Conservation (phyloP, 2,329 filamentous ascomycete species). For the Ambrosiella beaveri region DNA sequence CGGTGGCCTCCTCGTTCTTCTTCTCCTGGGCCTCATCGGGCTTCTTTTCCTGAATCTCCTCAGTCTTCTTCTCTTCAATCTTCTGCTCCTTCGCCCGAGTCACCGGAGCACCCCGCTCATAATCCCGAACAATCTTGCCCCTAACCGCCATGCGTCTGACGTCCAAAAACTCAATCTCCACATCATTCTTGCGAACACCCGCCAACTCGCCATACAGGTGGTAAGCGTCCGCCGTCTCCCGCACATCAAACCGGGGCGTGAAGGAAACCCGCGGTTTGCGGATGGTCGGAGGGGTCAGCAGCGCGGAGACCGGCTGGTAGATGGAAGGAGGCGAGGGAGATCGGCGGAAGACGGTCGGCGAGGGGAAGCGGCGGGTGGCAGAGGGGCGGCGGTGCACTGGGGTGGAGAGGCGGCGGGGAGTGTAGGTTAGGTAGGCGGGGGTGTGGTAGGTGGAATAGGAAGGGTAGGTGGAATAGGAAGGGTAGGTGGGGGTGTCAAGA, state of each 20-base stretch:
- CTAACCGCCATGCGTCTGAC: slow-evolving; percentile 54
- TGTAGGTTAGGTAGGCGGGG: not conserved
- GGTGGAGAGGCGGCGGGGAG: no score
- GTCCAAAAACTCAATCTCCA: slow-evolving; percentile 66
- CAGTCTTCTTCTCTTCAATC: no score
- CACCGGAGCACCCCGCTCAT: slow-evolving; percentile 23
- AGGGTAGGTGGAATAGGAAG: slow-evolving; percentile 17
- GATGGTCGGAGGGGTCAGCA: not conserved
- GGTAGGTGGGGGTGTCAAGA: not conserved
- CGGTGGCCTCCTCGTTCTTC: slow-evolving; percentile 13
- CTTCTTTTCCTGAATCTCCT: slow-evolving; percentile 10
- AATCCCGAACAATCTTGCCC: slow-evolving; percentile 49
- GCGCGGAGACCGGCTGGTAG: not conserved
- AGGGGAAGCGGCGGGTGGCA: no score
- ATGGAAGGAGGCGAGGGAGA: not conserved
- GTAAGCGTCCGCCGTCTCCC: slow-evolving; percentile 49
- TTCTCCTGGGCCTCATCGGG: slow-evolving; percentile 18
- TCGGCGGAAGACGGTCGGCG: no score
- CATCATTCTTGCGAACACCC: slow-evolving; percentile 54
- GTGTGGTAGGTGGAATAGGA: not conserved
- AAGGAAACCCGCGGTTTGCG: slow-evolving; percentile 32
- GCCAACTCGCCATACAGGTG: slow-evolving; percentile 69
- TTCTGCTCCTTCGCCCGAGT: slow-evolving; percentile 20
- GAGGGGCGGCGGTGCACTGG: no score
- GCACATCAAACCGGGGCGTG: slow-evolving; percentile 63